These are phyloP conservation scores for Neopestalotiopsis rosae DNA, from an alignment of 2,329 filamentous ascomycete genomes.

Conservation along the genomic window DNA sequence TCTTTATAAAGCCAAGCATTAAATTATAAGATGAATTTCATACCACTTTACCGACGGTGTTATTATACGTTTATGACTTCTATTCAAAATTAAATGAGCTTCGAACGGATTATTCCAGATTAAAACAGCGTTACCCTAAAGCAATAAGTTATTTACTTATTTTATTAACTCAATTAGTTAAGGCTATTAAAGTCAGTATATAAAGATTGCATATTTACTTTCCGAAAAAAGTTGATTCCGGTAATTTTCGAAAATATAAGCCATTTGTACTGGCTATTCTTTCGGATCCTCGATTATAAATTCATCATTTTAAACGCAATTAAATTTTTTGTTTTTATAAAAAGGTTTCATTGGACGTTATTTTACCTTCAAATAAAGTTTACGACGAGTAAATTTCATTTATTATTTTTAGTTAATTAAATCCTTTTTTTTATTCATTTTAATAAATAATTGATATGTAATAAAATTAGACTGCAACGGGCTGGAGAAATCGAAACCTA, in stretches of 20 bases:
- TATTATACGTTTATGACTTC: not conserved
- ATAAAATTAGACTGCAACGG: not conserved
- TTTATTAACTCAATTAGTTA: not conserved
- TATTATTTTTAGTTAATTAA: not conserved
- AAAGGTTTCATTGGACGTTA: not conserved
- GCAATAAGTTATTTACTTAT: constrained; percentile 6
- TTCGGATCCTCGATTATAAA: not conserved
- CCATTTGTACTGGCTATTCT: not conserved
- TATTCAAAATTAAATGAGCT: not conserved
- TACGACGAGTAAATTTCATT: no score
- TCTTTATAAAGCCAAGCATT: not conserved
- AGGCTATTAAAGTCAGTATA: not conserved
- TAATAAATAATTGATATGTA: not conserved
- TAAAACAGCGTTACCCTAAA: not conserved
- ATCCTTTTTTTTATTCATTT: not conserved
- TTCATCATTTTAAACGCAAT: not conserved
- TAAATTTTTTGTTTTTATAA: not conserved
- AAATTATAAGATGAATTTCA: constrained; percentile 5
- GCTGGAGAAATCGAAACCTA: not conserved
- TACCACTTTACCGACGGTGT: not conserved
- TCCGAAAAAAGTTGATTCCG: not conserved
- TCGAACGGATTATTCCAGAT: not conserved
- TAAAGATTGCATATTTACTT: not conserved
- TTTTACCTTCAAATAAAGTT: not conserved
- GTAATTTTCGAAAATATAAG: not conserved